Base-by-base conservation (phyloP, 2,329 filamentous ascomycete genomes). In the Aureobasidium musti region DNA sequence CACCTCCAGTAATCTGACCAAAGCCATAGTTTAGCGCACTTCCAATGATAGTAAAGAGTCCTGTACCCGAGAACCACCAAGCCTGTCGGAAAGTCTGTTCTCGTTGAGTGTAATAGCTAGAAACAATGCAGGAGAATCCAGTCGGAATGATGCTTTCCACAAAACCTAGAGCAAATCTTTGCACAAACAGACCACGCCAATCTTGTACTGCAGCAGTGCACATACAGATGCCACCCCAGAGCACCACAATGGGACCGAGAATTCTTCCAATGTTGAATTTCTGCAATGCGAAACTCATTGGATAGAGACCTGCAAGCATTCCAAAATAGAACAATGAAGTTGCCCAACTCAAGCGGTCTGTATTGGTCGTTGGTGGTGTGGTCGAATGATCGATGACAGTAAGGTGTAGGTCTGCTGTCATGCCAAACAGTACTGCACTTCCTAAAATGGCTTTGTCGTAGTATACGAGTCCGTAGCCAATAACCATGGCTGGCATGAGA, bases 271-370 rank as follows among this genome's bases (percentile, higher is more conserved):
- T 81, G 67, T 86, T 81, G 78, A 91, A 90, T 23, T 85, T 84
- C 75, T 92, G 90, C 1, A 91, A 80, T 0, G 85, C 80, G 68
- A 89, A 91, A 0, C 88, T 88, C 84, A 91, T 87, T 1, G 89
- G 90, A 69, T 91, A 92, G 3, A 90, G 79, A 0, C 90, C 90
- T 0, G 84, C 86, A 2, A 93, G 82, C 88, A 91, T 90, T 43
- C 90, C 90, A 70, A 92, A 91, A 79, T 92, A 92, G 79, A 92
- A 92, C 72, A 91, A 81, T 0, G 88, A 91, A 0, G 89, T 92
- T 2, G 90, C 90, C 90, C 89, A 92, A 70, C 84, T 88, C 33
- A 92, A 83, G 13, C 90, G 84, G 0, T 84, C 82, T 0, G 90
- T 92, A 73, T 89, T 84, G 19, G 83, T 84, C 0, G 83, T 84